Base-by-base conservation (phyloP, 306 rosid genomes). In the Prunus davidiana region DNA sequence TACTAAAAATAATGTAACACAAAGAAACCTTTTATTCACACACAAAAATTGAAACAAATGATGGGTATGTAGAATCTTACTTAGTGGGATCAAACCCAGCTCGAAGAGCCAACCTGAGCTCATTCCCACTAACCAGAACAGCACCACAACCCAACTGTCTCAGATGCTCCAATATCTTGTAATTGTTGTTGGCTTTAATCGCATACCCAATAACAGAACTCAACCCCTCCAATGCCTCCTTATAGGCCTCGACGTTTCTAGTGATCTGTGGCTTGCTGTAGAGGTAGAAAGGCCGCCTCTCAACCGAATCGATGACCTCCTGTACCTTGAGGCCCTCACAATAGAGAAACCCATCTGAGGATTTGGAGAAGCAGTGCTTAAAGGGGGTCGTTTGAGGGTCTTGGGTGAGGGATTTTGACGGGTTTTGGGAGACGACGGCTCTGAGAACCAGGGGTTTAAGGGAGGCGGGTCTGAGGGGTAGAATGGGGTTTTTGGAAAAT, bases 111-210 rank as follows among this genome's bases (percentile, higher is more conserved):
- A 95, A 75, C 74, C 84, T 77, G 16, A 91, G 91, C 86, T 95
- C 99, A 47, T 95, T 95, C 22, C 97, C 99, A 82, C 99, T 95
- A 19, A 95, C 99, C 66, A 95, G 99, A 70, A 95, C 97, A 66
- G 97, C 99, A 62, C 97, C 97, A 67, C 96, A 92, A 79, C 97
- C 99, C 85, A 89, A 81, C 19, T 73, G 74, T 79, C 92, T 88
- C 90, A 96, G 83, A 82, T 96, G 98, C 81, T 96, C 90, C 73
- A 92, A 76, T 79, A 96, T 90, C 92, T 92, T 96, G 79, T 88
- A 85, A 65, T 96, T 96, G 54, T 96, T 92, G 76, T 96, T 96
- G 67, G 98, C 99, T 77, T 95, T 95, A 27, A 95, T 92, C 16
- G 98, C 99, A 63, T 95, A 92, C 9, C 99, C 97, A 72, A 95